A percentile compares a stretch with the other conserved stretches of the same genome.
phyloP scores from a whole-genome alignment of 1,284 basidiomycete genomes.

The Calocybe gambosa region DNA sequence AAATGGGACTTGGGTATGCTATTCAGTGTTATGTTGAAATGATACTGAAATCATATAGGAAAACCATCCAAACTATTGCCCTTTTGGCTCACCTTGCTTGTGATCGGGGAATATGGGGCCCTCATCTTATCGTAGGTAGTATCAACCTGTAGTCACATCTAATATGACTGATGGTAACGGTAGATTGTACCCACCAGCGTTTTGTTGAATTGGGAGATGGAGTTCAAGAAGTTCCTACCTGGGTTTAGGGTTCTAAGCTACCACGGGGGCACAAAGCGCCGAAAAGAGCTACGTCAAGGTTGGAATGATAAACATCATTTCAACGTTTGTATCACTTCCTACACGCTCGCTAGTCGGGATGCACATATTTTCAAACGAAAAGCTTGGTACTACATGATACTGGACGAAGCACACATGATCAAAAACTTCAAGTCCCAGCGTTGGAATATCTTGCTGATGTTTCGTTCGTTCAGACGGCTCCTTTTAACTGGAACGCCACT shows the following conservation, averaged over 20 bases:
- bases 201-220: conserved; percentile 98
- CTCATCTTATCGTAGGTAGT: conserved; percentile 75
- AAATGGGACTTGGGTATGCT: conserved; percentile 85
- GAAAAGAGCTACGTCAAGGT: conserved; percentile 89
- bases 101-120: conserved; percentile 94
- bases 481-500: conserved; percentile 91
- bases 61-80: conserved; percentile 96
- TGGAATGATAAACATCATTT: conserved; percentile 93
- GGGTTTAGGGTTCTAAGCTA: conserved; percentile 92
- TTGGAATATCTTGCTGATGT: conserved; percentile 94
- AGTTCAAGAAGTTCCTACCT: conserved; percentile 97
- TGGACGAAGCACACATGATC: conserved; percentile 98
- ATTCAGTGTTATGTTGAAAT: conserved; percentile 4
- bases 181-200: conserved; percentile 92
- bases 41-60: conserved; percentile 43
- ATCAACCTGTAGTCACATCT: not conserved
- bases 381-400: conserved; percentile 94
- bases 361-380: conserved; percentile 94
- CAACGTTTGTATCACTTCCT: conserved; percentile 95
- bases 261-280: conserved; percentile 86
- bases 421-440: conserved; percentile 96
- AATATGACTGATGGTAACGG: conserved; percentile 1
- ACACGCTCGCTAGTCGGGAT: conserved; percentile 89
- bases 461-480: conserved; percentile 84
- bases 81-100: conserved; percentile 91